These are phyloP conservation scores for Tephrocybe sp. DNA, from an alignment of 768 basidiomycete genomes.

Conservation along the genomic window DNA sequence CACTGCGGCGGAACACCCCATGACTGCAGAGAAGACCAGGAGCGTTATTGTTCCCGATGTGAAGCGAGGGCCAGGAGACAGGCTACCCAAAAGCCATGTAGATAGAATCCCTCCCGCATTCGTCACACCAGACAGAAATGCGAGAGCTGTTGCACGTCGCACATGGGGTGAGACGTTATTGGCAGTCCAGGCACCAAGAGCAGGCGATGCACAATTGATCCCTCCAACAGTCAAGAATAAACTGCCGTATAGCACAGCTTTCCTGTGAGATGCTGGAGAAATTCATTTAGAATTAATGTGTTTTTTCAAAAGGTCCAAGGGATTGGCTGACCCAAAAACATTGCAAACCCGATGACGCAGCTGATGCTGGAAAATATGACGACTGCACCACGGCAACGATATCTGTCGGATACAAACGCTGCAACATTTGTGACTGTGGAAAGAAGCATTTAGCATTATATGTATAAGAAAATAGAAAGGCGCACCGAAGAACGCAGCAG, in stretches of 20 bases:
- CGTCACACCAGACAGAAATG: constrained; percentile 32
- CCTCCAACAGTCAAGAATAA: constrained; percentile 36
- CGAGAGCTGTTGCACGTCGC: constrained; percentile 38
- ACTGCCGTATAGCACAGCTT: constrained; percentile 31
- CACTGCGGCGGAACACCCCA: constrained; percentile 20
- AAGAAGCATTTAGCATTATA: not conserved
- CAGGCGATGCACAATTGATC: constrained; percentile 32
- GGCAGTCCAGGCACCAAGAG: constrained; percentile 37
- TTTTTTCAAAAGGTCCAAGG: not conserved
- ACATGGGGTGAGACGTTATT: constrained; percentile 40
- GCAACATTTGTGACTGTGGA: constrained; percentile 33
- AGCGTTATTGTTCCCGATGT: constrained; percentile 30
- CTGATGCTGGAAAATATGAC: constrained; percentile 30
- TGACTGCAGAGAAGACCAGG: constrained; percentile 21
- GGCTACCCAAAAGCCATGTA: constrained; percentile 39
- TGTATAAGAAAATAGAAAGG: not conserved
- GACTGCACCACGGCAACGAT: constrained; percentile 32
- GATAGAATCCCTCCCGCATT: constrained; percentile 39
- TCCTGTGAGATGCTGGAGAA: constrained; percentile 13
- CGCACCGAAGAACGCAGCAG: constrained; percentile 32
- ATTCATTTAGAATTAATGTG: not conserved
- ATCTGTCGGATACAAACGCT: constrained; percentile 35
- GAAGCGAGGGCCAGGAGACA: constrained; percentile 36
- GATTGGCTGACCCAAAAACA: constrained; percentile 34
- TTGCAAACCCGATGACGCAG: constrained; percentile 31